Evolutionary conservation across 192 early-diverging fungal genomes (phyloP).

Genomic region (Gaertneriomyces semiglobifer): DNA sequence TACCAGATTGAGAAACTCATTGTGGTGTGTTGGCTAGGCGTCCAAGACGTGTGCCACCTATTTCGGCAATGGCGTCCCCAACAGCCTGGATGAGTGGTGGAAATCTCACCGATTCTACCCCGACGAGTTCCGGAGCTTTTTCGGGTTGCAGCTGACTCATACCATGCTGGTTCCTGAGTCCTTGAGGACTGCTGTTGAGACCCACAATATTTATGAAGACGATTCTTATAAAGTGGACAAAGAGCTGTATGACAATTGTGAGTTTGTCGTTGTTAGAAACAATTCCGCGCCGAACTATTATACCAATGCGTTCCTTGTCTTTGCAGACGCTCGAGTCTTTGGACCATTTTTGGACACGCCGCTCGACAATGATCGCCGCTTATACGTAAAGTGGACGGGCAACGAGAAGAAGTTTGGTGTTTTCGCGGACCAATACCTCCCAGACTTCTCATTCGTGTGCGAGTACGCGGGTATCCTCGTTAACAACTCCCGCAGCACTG

Average conservation of each 20-base stretch:
- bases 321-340: constrained; percentile 17
- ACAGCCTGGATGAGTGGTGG: not conserved
- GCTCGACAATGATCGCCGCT: constrained; percentile 11
- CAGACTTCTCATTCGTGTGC: constrained; percentile 1
- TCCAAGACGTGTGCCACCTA: too few species aligned
- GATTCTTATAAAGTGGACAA: not conserved
- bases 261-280: not conserved
- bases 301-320: not conserved
- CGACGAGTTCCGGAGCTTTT: not conserved
- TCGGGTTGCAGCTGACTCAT: not conserved
- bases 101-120: constrained; percentile 4
- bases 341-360: constrained; percentile 18
- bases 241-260: constrained; percentile 5
- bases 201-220: not conserved
- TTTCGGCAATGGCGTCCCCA: too few species aligned
- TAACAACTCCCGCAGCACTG: constrained; percentile 14
- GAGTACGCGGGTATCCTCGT: constrained; percentile 23
- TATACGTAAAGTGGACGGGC: constrained; percentile 28
- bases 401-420: constrained; percentile 26
- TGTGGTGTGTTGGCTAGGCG: too few species aligned
- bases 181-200: not conserved
- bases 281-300: not conserved
- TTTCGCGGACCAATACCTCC: constrained; percentile 14
- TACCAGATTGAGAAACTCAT: too few species aligned
- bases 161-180: not conserved